Evolutionary conservation across 2,329 filamentous ascomycete species (phyloP), one percentile per base, ranked within the genome.

Genomic region (Thielaviopsis euricoi): DNA sequence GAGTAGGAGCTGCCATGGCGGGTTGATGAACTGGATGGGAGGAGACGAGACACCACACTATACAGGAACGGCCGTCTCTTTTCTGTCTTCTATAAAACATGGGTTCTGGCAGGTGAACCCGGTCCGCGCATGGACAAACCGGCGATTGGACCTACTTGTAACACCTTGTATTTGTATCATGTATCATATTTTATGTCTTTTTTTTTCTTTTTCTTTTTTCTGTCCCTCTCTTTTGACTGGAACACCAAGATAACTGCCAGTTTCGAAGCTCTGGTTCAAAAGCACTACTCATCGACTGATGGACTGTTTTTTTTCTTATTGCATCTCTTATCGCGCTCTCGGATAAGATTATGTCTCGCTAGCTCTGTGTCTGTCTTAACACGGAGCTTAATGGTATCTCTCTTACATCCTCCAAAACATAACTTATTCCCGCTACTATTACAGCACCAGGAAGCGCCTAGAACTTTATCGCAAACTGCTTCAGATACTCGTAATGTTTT

Each of bases 401-500:
- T 48, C 7, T 19, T n/a, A 52, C 6, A 19, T 52, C n/a, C 23
- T 22, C n/a, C n/a, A n/a, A 15, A 29, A 52, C 15, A 46, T 17
- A 22, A 15, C 13, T 52, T 43, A n/a, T 51, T 23, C 19, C 6
- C 22, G 10, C 26, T 1, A 43, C 12, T 53, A 17, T 6, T 21
- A 40, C 23, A 17, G 37, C 43, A 53, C 23, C 19, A 13, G n/a
- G 19, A 43, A 55, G 58, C 58, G 52, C 58, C 40, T 69, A 81
- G 61, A 80, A 73, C 69, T 80, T 79, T 66, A 89, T 75, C 61
- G 82, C 82, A 71, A 88, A 93, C 65, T 81, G 77, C 77, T 86
- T 90, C 69, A 93, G 72, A 67, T 90, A 89, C 70, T 91, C 85
- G 68, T 93, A 93, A 67, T 89, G 78, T 55, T 76, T 74, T 53